These are phyloP conservation scores for Pyrenopolyporus hunteri DNA, from an alignment of 495 filamentous ascomycete species.

Conservation along the genomic window DNA sequence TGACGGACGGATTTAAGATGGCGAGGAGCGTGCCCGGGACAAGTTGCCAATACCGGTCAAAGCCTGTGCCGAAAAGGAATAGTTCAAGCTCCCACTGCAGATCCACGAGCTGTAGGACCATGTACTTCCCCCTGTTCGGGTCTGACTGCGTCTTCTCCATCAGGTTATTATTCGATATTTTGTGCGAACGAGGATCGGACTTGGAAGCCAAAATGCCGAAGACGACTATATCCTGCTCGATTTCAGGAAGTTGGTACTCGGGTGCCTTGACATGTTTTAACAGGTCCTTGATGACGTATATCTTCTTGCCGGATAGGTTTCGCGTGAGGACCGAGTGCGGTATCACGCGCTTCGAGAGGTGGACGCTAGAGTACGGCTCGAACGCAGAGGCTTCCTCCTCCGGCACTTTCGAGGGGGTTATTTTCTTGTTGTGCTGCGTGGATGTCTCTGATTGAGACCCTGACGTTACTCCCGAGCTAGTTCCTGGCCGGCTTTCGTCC, in stretches of 20 bases:
- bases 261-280: constrained; percentile 81
- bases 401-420: constrained; percentile 39
- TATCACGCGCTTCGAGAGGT: constrained; percentile 85
- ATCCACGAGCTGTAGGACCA: constrained; percentile 87
- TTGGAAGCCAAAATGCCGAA: constrained; percentile 87
- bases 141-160: constrained; percentile 39
- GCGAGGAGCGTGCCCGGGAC: constrained; percentile 85
- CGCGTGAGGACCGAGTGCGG: constrained; percentile 79
- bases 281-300: constrained; percentile 80
- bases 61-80: constrained; percentile 89
- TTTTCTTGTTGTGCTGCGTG: constrained; percentile 17
- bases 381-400: constrained; percentile 60
- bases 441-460: constrained; percentile 32
- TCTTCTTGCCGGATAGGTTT: constrained; percentile 74
- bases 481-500: constrained; percentile 18
- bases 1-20: constrained; percentile 88
- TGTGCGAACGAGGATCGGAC: constrained; percentile 76
- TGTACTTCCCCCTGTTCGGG: constrained; percentile 76
- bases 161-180: constrained; percentile 54
- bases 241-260: constrained; percentile 81
- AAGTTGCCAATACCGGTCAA: constrained; percentile 89
- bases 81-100: constrained; percentile 90
- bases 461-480: constrained; percentile 14
- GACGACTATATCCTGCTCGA: constrained; percentile 85
- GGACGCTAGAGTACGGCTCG: constrained; percentile 83